Base-by-base conservation (phyloP, 108 stramenopile species). In the Cyclotella sp. region DNA sequence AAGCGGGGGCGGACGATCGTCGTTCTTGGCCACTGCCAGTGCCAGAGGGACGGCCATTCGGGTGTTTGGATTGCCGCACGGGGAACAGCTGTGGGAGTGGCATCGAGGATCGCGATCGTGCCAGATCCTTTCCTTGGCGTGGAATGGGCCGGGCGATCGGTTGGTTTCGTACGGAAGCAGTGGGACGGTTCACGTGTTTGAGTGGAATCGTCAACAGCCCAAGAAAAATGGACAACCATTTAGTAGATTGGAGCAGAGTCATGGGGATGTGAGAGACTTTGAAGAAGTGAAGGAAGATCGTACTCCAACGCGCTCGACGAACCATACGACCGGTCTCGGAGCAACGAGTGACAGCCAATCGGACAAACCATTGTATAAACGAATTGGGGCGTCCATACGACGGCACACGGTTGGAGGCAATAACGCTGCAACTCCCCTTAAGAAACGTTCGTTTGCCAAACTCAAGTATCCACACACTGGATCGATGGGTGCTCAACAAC, bases 101-200 rank as follows among this genome's bases (percentile, higher is more conserved):
- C 81, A 82, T 67, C 75, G 81, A 16, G 81, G 81, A 29, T 82
- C 81, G 13, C 59, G 70, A 22, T 40, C 75, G 11, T 82, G 81
- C 46, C 74, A 72, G 18, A 63, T 82, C 47, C 54, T 75, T 19
- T 76, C 75, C 39, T 49, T 82, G 27, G 70, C 81, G 13, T 82
- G 75, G 75, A 76, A 75, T 67, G 81, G 81, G 22, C 42, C 43
- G 27, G 81, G 74, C 7, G 70, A 82, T 60, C 42, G 75, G 14
- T 51, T 82, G 63, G 70, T 61, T 12, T 54, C 75, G 15, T 82
- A 68, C 46, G 81, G 81, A 18, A 82, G 75, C 40, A 82, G 75
- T 47, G 74, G 74, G 0, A 82, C 81, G 53, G 69, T 81, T 62
- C 78, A 79, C 54, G 64, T 79, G 12, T 79, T 79, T 44, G 65